phyloP scores from a whole-genome alignment of 306 rosid species.

The Myrica gale region DNA sequence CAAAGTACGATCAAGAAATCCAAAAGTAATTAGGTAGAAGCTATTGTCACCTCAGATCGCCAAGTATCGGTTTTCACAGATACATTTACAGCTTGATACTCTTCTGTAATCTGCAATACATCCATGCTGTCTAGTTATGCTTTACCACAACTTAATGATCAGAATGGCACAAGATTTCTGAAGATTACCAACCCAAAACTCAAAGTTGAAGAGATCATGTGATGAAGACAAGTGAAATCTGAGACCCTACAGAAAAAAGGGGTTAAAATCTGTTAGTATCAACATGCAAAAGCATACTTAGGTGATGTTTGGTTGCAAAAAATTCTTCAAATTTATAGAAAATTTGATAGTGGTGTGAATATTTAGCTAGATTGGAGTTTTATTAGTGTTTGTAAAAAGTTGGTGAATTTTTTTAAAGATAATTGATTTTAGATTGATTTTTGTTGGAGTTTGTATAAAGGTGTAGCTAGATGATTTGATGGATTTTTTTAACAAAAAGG shows the following conservation, averaged over 20 bases:
- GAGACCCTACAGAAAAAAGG: conserved; percentile 51
- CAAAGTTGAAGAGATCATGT: conserved; percentile 77
- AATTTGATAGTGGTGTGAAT: too few species aligned
- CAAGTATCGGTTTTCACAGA: conserved; percentile 47
- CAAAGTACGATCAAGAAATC: neutral
- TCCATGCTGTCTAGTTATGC: conserved; percentile 26
- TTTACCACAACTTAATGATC: conserved; percentile 24
- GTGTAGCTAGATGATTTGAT: too few species aligned
- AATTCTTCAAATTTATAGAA: too few species aligned
- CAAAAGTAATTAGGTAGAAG: conserved; percentile 19
- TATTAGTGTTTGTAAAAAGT: too few species aligned
- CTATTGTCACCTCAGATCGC: conserved; percentile 56
- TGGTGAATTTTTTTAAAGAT: too few species aligned
- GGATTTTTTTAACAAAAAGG: too few species aligned
- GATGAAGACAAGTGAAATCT: conserved; percentile 61
- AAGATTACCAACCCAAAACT: conserved; percentile 74
- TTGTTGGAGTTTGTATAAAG: too few species aligned
- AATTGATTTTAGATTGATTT: too few species aligned
- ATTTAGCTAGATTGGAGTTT: too few species aligned
- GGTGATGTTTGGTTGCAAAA: too few species aligned
- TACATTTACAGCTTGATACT: conserved; percentile 66
- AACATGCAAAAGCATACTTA: conserved; percentile 6
- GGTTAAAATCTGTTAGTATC: conserved; percentile 19
- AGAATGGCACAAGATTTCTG: conserved; percentile 22
- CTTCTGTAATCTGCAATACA: conserved; percentile 64